These are phyloP conservation scores for Agaricus sinodeliciosus DNA, from an alignment of 768 basidiomycete genomes.

Conservation along the genomic window DNA sequence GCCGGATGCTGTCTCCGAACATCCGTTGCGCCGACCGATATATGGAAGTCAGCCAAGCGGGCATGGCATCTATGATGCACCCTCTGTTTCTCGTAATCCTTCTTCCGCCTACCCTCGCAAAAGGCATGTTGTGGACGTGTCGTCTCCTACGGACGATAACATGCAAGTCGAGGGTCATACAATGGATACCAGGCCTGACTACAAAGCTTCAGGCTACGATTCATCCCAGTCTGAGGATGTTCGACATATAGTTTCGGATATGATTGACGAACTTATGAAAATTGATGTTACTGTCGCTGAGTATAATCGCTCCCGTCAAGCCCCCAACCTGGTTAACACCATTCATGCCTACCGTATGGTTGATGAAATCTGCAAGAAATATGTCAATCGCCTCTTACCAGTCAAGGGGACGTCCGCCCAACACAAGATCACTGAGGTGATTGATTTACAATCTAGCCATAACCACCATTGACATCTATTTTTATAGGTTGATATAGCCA, in stretches of 20 bases:
- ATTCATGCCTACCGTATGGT: conserved; percentile 48
- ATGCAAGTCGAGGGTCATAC: conserved; percentile 5
- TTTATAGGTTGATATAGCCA: conserved; percentile 45
- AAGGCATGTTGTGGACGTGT: conserved; percentile 3
- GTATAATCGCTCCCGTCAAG: conserved; percentile 25
- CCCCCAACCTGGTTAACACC: conserved; percentile 34
- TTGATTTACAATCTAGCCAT: conserved; percentile 9
- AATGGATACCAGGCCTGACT: conserved; percentile 8
- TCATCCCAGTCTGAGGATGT: conserved; percentile 28
- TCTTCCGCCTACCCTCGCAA: conserved; percentile 8
- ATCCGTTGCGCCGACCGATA: not conserved
- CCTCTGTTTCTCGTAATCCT: conserved; percentile 2
- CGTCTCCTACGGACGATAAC: conserved; percentile 7
- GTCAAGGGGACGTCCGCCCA: conserved; percentile 20
- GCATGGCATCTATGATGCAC: not conserved
- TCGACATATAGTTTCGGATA: conserved; percentile 32
- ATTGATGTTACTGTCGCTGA: conserved; percentile 3
- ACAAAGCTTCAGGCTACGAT: conserved; percentile 17
- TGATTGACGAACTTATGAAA: conserved; percentile 14
- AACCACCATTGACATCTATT: not conserved
- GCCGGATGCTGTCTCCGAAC: not conserved
- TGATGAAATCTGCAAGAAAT: conserved; percentile 40
- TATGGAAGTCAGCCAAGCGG: not conserved
- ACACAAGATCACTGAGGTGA: conserved; percentile 40
- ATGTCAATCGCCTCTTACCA: conserved; percentile 36